Evolutionary conservation across 2,329 filamentous ascomycete genomes (phyloP), one percentile per base, ranked within the genome.

Genomic region (Beauveria caledonica): DNA sequence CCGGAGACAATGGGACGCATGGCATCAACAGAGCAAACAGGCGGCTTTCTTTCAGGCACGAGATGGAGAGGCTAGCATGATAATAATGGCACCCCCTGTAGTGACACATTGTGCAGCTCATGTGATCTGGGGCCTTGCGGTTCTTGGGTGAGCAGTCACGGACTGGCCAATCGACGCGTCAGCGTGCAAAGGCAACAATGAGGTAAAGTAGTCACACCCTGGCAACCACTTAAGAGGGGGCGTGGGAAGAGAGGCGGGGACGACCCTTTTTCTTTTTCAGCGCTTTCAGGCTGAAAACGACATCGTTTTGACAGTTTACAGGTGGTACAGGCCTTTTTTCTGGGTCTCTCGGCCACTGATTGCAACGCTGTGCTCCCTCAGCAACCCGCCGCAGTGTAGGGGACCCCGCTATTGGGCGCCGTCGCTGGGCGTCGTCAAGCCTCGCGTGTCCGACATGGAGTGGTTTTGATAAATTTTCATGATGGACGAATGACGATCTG

Each of bases 161-260:
- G n/a, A 7, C 25, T 45, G 40, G 57, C 56, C 46, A 51, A 52
- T 59, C 46, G 39, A 29, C 25, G 49, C 49, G 25, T 19, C 25
- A 11, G 33, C 10, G 1, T 36, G 11, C 33, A 36, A 36, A 6
- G 33, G 33, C 33, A 36, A 36, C 33, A 36, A 36, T 36, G 5
- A 36, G 33, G 33, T 36, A 36, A 50, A 50, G 15, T 3, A 33
- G 27, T 15, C 15, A 45, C 49, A 42, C 58, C 58, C 27, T 27
- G 49, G 49, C 58, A 52, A 54, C 58, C 49, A 45, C 23, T 27
- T 36, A 29, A 36, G 40, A 33, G 48, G 58, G 57, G 58, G 58
- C 48, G 58, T 60, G 58, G 15, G 17, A 15, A 17, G 29, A 51
- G 56, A 19, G 15, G 42, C 29, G 27, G 49, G 25, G 49, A 50